Percentiles rank a stretch among this genome's conserved stretches.
Evolutionary conservation across 768 basidiomycete genomes (phyloP).

Genomic region (Lepiota subincarnata): DNA sequence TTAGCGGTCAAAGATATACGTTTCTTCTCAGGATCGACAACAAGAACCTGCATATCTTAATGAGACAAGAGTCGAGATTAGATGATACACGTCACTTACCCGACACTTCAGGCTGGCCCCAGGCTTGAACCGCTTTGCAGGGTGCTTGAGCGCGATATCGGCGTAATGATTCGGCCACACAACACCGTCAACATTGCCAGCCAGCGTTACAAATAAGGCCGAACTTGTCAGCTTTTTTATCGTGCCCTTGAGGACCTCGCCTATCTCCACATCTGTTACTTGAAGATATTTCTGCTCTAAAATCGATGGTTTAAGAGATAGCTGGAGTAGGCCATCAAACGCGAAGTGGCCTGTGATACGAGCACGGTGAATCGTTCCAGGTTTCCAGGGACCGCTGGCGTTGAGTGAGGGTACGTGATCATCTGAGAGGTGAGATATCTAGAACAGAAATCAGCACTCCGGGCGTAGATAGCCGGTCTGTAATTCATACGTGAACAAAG

Average conservation of each 20-base stretch:
- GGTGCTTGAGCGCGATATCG: constrained; percentile 91
- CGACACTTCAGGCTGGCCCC: constrained; percentile 82
- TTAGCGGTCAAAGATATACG: constrained; percentile 87
- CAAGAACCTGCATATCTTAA: constrained; percentile 55
- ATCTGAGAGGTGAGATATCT: constrained; percentile 95
- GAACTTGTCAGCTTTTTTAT: constrained; percentile 81
- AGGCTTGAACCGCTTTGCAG: constrained; percentile 83
- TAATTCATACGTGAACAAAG: constrained; percentile 75
- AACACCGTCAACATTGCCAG: constrained; percentile 86
- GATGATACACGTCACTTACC: constrained; percentile 39
- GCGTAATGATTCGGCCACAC: constrained; percentile 95
- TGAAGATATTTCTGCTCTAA: constrained; percentile 85
- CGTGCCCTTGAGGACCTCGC: constrained; percentile 82
- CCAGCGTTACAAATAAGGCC: constrained; percentile 80
- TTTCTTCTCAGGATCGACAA: constrained; percentile 76
- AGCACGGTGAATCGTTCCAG: constrained; percentile 74
- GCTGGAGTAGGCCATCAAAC: constrained; percentile 83
- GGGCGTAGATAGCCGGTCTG: constrained; percentile 5
- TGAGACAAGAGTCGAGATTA: constrained; percentile 1
- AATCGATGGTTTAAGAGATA: constrained; percentile 81
- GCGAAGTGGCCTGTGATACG: constrained; percentile 83
- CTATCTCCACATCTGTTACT: constrained; percentile 77
- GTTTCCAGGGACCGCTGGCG: constrained; percentile 75
- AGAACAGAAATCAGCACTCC: constrained; percentile 11
- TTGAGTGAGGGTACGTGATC: constrained; percentile 83